Conservation (phyloP, 768 basidiomycete genomes). For the Trametopsis cervina region DNA sequence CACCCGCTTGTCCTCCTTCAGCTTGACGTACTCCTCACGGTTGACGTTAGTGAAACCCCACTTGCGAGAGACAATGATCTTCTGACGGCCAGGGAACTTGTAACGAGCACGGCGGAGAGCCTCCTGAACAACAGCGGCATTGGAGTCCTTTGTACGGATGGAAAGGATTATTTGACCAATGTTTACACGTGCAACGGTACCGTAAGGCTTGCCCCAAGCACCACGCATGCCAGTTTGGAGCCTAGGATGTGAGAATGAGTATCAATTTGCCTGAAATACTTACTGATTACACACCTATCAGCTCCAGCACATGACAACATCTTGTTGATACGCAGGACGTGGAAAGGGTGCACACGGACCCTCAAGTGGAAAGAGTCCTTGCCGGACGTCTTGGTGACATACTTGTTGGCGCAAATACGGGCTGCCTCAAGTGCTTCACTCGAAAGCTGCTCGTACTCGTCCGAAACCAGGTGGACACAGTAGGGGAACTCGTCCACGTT, state of each 20-base stretch:
- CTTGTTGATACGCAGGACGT: constrained; percentile 99
- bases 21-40: constrained; percentile 79
- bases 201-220: constrained; percentile 99
- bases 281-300: constrained; percentile 60
- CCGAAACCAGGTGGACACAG: constrained; percentile 93
- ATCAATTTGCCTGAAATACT: background rate
- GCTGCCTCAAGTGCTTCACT: constrained; percentile 96
- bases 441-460: constrained; percentile 96
- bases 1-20: constrained; percentile 88
- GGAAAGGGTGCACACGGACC: constrained; percentile 97
- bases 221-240: constrained; percentile 98
- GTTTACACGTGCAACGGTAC: constrained; percentile 91
- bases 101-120: constrained; percentile 96
- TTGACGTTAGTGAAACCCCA: constrained; percentile 98
- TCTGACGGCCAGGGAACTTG: constrained; percentile 99
- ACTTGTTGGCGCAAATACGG: constrained; percentile 99
- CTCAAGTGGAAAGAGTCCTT: constrained; percentile 99
- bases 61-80: constrained; percentile 95
- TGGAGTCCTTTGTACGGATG: constrained; percentile 86
- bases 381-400: constrained; percentile 94
- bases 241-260: constrained; percentile 29
- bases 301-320: constrained; percentile 99
- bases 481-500: constrained; percentile 97
- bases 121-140: constrained; percentile 87
- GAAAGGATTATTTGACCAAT: constrained; percentile 94